A percentile compares a stretch with the other conserved stretches of the same genome.
These are phyloP conservation scores for Trapa bicornis DNA, from an alignment of 345 rosid species.

Conservation along the genomic window DNA sequence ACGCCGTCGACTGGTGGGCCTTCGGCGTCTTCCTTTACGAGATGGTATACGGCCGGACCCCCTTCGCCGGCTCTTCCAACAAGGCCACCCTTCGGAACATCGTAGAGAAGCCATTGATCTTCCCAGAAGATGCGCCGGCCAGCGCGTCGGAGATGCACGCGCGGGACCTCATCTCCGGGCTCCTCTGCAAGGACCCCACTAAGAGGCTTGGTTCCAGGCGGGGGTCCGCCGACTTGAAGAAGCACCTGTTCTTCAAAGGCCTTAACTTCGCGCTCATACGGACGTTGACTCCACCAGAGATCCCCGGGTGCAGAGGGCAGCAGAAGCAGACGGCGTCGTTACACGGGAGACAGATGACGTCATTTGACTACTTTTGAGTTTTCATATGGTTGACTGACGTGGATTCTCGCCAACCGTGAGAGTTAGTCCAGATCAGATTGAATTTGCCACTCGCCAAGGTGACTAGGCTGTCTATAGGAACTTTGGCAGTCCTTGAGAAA, in stretches of 20 bases:
- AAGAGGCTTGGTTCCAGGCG: constrained; percentile 63
- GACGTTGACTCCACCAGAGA: constrained; percentile 57
- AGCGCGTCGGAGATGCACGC: constrained; percentile 49
- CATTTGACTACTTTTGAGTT: constrained; percentile 51
- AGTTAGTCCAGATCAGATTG: constrained; percentile 22
- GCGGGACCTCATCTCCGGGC: constrained; percentile 47
- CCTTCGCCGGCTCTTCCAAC: constrained; percentile 65
- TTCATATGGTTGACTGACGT: neutral
- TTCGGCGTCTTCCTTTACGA: constrained; percentile 76
- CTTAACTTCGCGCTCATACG: constrained; percentile 73
- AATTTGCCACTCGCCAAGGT: constrained; percentile 11
- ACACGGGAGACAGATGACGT: constrained; percentile 21
- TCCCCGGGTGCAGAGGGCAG: constrained; percentile 33
- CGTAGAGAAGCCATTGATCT: constrained; percentile 45
- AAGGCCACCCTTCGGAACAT: constrained; percentile 77
- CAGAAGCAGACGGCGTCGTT: constrained; percentile 25
- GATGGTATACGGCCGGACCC: constrained; percentile 70
- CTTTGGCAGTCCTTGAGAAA: neutral
- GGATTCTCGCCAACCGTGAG: constrained; percentile 21
- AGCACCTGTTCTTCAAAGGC: constrained; percentile 70
- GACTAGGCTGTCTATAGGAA: neutral
- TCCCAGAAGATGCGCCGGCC: constrained; percentile 41
- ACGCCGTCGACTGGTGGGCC: constrained; percentile 98
- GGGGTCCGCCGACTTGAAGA: constrained; percentile 81
- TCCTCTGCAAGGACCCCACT: constrained; percentile 63